These are phyloP conservation scores for Naganishia liquefaciens DNA, from an alignment of 1,284 basidiomycete genomes.

Conservation along the genomic window DNA sequence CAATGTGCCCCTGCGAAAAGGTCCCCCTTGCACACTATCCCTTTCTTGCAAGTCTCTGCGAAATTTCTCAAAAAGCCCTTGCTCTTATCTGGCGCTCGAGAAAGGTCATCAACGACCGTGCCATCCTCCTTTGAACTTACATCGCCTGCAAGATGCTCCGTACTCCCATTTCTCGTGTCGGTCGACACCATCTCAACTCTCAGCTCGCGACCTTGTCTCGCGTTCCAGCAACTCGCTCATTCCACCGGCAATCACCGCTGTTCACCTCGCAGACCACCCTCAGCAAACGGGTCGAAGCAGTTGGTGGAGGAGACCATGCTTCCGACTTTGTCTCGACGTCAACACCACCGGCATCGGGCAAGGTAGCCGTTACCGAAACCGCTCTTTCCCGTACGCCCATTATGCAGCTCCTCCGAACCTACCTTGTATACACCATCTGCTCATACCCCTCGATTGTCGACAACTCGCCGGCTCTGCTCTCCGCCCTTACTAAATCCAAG, in stretches of 20 bases:
- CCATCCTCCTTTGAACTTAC: not conserved
- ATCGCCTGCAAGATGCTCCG: slow-evolving; percentile 11
- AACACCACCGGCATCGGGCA: not conserved
- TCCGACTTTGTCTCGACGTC: not conserved
- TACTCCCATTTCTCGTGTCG: slow-evolving; percentile 15
- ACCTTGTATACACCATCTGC: slow-evolving; percentile 77
- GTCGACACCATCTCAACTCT: slow-evolving; percentile 14
- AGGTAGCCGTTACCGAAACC: slow-evolving; percentile 14
- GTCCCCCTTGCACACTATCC: not conserved
- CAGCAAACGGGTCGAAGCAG: not conserved
- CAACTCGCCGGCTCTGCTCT: slow-evolving; percentile 69
- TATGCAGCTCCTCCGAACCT: slow-evolving; percentile 63
- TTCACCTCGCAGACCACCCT: slow-evolving; percentile 1
- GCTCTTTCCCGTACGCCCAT: slow-evolving; percentile 34
- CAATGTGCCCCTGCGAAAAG: not conserved
- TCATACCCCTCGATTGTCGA: slow-evolving; percentile 77
- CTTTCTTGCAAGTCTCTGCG: not conserved
- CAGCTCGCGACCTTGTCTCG: slow-evolving; percentile 2
- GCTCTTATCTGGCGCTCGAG: not conserved
- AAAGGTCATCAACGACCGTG: slow-evolving; percentile 5
- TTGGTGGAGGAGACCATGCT: not conserved
- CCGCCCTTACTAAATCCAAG: slow-evolving; percentile 58
- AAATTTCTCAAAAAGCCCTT: not conserved
- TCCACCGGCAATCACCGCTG: slow-evolving; percentile 19
- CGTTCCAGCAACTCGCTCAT: not conserved